phyloP scores from a whole-genome alignment of 768 basidiomycete species.

The Fomitopsis serialis region DNA sequence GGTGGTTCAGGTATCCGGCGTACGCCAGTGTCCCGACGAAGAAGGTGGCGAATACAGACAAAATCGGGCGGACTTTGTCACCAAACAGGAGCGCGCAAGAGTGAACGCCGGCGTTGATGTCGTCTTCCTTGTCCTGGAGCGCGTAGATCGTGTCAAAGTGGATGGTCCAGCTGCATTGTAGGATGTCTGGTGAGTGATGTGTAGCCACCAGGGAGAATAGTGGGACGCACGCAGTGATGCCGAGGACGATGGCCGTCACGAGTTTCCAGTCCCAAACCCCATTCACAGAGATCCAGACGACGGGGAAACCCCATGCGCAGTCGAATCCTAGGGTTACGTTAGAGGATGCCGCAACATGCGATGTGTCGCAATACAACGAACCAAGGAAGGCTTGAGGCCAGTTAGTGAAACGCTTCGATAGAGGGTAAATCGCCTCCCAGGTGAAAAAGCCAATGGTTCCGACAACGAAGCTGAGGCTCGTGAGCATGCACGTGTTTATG shows the following conservation, averaged over 20 bases:
- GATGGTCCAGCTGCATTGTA: constrained; percentile 35
- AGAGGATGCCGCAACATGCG: neutral
- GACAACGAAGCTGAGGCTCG: constrained; percentile 2
- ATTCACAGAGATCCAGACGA: constrained; percentile 41
- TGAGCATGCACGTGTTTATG: no score
- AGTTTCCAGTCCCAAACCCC: constrained; percentile 22
- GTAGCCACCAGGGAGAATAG: constrained; percentile 8
- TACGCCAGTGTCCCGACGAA: constrained; percentile 48
- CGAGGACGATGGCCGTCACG: constrained; percentile 13
- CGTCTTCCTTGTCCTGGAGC: constrained; percentile 77
- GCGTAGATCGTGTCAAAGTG: constrained; percentile 69
- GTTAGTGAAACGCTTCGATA: constrained; percentile 50
- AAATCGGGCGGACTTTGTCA: constrained; percentile 48
- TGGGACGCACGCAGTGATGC: constrained; percentile 1
- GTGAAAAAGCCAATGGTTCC: constrained; percentile 16
- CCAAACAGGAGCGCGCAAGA: constrained; percentile 76
- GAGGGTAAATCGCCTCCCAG: constrained; percentile 33
- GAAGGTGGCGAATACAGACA: constrained; percentile 43
- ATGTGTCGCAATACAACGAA: neutral
- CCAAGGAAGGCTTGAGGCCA: constrained; percentile 65
- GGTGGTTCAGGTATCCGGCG: constrained; percentile 48
- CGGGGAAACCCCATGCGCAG: constrained; percentile 37
- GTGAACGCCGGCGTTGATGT: constrained; percentile 65
- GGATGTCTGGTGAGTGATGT: neutral
- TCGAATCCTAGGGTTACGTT: neutral